Base-by-base conservation (phyloP, 768 basidiomycete species). In the Leucosporidium yakuticum region DNA sequence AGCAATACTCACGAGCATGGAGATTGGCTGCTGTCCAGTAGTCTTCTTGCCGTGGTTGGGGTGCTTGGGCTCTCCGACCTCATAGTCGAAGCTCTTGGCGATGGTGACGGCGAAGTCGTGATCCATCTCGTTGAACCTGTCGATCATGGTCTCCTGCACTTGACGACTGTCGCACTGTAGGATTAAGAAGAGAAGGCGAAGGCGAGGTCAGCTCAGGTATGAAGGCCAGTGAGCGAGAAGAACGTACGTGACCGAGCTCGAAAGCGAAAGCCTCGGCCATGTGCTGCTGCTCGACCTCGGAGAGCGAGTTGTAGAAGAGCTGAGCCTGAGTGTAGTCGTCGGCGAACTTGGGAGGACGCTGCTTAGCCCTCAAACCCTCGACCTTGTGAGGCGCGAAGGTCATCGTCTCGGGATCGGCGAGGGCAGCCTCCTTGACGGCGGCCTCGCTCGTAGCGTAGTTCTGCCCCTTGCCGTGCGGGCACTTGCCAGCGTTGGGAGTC, bases 231-330 rank as follows among this genome's bases (percentile, higher is more conserved):
- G 7, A n/a, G 56, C 20, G 8, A 8, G 11, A 8, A 7, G 34
- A 58, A 32, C 56, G 29, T 17, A 59, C 58, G 47, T 63, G 90
- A 65, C 85, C 86, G 44, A 95, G 82, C 79, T 93, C 91, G 77
- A 95, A 94, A 19, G 85, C 84, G 66, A 89, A 82, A 7, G 89
- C 91, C 6, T 79, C 75, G 59, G 85, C 79, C 36, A 92, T 80
- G 77, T 93, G 90, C n/a, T 79, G 69, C 78, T 87, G 85, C 81
- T 94, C 92, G 64, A 84, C 77, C 0, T 80, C 74, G 2, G 83
- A 74, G 57, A 94, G 83, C 9, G 90, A 93, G 79, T 95, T 93
- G 79, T 85, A 70, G 82, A 93, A 94, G 4, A 92, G 80, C 63
- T 72, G 71, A 2, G 80, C 85, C 74, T 95, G 92, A 64, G 78